Evolutionary conservation across 2,329 filamentous ascomycete genomes (phyloP), one percentile per base, ranked within the genome.

Genomic region (Cladosporium sphaerospermum): DNA sequence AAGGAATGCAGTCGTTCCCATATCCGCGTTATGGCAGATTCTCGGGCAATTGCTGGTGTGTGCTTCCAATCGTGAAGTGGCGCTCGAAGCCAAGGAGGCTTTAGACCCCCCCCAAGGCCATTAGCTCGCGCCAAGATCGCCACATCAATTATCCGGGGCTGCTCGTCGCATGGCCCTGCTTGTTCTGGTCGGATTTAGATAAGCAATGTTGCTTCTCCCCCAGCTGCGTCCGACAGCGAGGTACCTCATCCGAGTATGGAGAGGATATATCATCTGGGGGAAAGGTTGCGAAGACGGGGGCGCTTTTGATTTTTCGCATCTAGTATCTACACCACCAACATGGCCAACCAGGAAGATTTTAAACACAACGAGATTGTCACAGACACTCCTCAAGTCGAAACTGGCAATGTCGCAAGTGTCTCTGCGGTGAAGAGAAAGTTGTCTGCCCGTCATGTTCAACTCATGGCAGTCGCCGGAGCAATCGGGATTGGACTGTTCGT

Each of bases 401-500:
- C 31, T 18, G 39, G 39, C 4, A 39, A 50, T 43, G 47, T 43
- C 8, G 13, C 37, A 9, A 31, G 23, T 31, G 16, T 43, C 11
- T 39, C 37, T 3, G 47, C 47, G 5, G 47, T 50, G 9, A 50
- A 50, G 13, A 33, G 47, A 11, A 50, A 43, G 4, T 19, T 50
- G 9, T 50, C 47, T 14, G 47, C 37, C 16, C 47, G 47, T 28
- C 51, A 56, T 41, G 57, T 61, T n/a, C 59, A 61, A 36, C 54
- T 59, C n/a, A 57, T 56, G 41, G 57, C 55, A 5, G 56, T 61
- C 5, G 59, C 55, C 16, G 56, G 53, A 33, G 53, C 55, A 8
- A 61, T 60, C 32, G 57, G 57, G 19, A 58, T 56, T 13, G 57
- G 57, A 7, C 46, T 60, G 3, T 60, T 60, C 23, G 58, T 60